phyloP scores from a whole-genome alignment of 441 rosid species.

The Jatropha multifida region DNA sequence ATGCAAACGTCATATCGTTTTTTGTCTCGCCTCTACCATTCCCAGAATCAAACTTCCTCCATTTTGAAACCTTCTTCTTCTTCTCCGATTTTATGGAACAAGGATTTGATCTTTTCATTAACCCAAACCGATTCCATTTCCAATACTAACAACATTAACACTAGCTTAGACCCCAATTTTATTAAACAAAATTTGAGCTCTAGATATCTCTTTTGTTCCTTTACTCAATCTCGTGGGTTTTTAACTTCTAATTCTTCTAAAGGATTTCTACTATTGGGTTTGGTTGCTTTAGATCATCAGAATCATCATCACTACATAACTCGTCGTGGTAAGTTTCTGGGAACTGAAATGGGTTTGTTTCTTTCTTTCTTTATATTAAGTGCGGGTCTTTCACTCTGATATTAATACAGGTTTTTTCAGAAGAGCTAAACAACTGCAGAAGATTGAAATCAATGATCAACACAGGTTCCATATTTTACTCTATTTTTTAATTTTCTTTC shows the following conservation, averaged over 20 bases:
- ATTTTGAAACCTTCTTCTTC: conserved; percentile 11
- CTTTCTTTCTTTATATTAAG: neutral
- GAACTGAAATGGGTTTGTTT: neutral
- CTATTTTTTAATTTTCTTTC: neutral
- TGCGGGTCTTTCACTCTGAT: neutral
- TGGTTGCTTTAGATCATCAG: conserved; percentile 32
- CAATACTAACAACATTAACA: neutral
- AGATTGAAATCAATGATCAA: conserved; percentile 71
- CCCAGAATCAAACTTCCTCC: conserved; percentile 30
- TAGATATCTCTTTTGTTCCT: conserved; percentile 11
- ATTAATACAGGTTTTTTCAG: conserved; percentile 63
- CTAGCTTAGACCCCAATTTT: conserved; percentile 5
- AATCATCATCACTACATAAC: conserved; percentile 27
- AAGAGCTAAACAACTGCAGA: conserved; percentile 72
- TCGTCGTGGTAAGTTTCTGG: conserved; percentile 49
- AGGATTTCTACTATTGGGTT: conserved; percentile 37
- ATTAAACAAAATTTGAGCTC: conserved; percentile 25
- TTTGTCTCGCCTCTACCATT: conserved; percentile 49
- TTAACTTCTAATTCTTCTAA: conserved; percentile 25
- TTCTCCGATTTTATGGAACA: conserved; percentile 7
- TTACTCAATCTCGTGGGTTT: conserved; percentile 32
- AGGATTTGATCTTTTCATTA: conserved; percentile 1
- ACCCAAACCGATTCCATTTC: neutral
- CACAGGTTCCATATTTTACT: conserved; percentile 58
- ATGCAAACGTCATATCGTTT: conserved; percentile 56